Conservation (phyloP, 164 flowering plant species). For the Stephania yunnanensis region DNA sequence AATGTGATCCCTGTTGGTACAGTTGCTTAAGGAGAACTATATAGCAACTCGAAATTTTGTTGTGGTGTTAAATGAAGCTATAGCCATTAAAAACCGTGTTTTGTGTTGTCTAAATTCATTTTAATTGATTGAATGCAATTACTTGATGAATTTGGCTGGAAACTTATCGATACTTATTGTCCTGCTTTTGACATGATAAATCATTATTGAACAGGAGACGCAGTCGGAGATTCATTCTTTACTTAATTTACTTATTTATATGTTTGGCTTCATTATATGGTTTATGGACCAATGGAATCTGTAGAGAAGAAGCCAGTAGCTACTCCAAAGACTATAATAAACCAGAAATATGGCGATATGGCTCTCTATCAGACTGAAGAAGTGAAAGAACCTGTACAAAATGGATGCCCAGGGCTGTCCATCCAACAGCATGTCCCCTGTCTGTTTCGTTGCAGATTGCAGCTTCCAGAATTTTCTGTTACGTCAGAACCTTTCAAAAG, state of each 20-base stretch:
- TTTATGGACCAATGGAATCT: constrained; percentile 25
- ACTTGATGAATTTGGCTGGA: neutral
- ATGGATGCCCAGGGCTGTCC: constrained; percentile 76
- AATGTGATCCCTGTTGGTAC: neutral
- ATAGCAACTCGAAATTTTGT: neutral
- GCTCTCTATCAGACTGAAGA: constrained; percentile 68
- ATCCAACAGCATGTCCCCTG: constrained; percentile 56
- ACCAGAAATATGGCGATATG: constrained; percentile 57
- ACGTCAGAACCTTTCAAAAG: constrained; percentile 52
- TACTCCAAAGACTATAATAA: constrained; percentile 74
- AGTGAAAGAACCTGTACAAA: constrained; percentile 44
- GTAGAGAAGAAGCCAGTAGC: constrained; percentile 25
- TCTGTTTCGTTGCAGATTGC: constrained; percentile 68
- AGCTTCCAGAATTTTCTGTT: constrained; percentile 72
- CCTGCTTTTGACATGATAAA: neutral
- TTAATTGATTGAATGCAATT: neutral
- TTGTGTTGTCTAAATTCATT: neutral
- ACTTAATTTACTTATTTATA: neutral
- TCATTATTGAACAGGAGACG: neutral
- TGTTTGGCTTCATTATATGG: neutral
- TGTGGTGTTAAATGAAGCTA: neutral
- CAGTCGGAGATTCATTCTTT: neutral
- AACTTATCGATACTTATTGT: neutral
- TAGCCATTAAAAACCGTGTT: neutral
- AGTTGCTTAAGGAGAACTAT: neutral